Conservation (phyloP, 2,329 filamentous ascomycete species). For the Botrytis galanthina region DNA sequence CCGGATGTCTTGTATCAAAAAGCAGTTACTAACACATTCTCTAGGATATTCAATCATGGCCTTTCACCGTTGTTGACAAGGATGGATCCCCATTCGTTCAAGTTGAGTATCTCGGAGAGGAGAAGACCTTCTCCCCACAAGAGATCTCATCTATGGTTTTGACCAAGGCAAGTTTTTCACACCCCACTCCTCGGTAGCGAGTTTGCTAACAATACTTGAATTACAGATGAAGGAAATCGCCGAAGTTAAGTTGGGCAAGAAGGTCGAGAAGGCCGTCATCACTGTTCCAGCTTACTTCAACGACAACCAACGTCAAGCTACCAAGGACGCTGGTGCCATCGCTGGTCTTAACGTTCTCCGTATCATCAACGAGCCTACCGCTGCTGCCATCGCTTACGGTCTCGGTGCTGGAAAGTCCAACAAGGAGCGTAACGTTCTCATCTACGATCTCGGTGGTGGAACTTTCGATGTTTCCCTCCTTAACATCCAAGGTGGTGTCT, state of each 20-base stretch:
- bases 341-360: slow-evolving; percentile 96
- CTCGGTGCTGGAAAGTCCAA: slow-evolving; percentile 90
- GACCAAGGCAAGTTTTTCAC: slow-evolving; percentile 68
- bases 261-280: slow-evolving; percentile 98
- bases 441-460: slow-evolving; percentile 99
- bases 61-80: slow-evolving; percentile 95
- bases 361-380: slow-evolving; percentile 99
- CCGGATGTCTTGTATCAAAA: not conserved
- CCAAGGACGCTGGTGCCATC: slow-evolving; percentile 98
- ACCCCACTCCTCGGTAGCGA: not conserved
- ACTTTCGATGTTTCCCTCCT: slow-evolving; percentile 99
- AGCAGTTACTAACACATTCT: not conserved
- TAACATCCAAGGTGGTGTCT: slow-evolving; percentile 98
- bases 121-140: slow-evolving; percentile 94
- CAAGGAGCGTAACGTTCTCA: slow-evolving; percentile 98
- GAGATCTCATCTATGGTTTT: slow-evolving; percentile 99
- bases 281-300: slow-evolving; percentile 99
- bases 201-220: slow-evolving; percentile 11
- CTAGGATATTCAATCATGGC: slow-evolving; percentile 80
- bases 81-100: slow-evolving; percentile 86
- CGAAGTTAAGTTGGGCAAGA: slow-evolving; percentile 97
- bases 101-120: slow-evolving; percentile 94
- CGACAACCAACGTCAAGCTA: slow-evolving; percentile 99
- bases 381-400: slow-evolving; percentile 97
- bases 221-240: slow-evolving; percentile 97